Evolutionary conservation across 306 rosid genomes (phyloP), one percentile per base, ranked within the genome.

Genomic region (barrel medic (Medicago truncatula)): DNA sequence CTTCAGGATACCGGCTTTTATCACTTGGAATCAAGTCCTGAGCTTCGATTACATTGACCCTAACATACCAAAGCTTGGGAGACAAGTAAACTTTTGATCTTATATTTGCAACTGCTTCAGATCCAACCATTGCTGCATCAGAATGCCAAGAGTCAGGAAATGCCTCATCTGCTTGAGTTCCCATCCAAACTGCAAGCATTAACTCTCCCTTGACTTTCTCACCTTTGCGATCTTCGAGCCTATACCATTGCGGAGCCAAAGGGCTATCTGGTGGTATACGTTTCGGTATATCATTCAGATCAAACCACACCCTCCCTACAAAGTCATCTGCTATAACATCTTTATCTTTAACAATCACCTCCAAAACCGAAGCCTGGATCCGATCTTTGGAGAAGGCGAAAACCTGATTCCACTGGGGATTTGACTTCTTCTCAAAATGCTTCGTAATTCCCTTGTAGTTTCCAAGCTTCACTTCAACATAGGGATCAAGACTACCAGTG

Each of bases 141-240:
- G 97, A 93, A 78, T 91, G 97, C 97, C 98, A 93, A 12, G 98
- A 87, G 73, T 91, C 96, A 17, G 97, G 87, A 88, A 93, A 91
- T 1, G 98, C 93, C 82, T 93, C 98, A 54, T 93, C 98, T 8
- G 98, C 98, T 82, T 93, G 98, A 82, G 97, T 93, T 82, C 98
- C 98, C 90, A 91, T 93, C 98, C 98, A 93, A 62, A 93, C 92
- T 49, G 98, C 98, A 46, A 93, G 77, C 98, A 93, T 93, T 68
- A 93, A 59, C 84, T 93, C 98, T 67, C 96, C 98, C 53, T 89
- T 93, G 8, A 39, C 87, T 84, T 83, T 93, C 1, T 34, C 80
- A 2, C 91, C 93, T 76, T 84, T 89, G 36, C 96, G 78, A 54
- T 89, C 89, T 60, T 89, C 88, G 16, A 93, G 62, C 78, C 93